Evolutionary conservation across 2,329 filamentous ascomycete genomes (phyloP), one percentile per base, ranked within the genome.

Genomic region (Ophiocordyceps camponoti-leonardi): DNA sequence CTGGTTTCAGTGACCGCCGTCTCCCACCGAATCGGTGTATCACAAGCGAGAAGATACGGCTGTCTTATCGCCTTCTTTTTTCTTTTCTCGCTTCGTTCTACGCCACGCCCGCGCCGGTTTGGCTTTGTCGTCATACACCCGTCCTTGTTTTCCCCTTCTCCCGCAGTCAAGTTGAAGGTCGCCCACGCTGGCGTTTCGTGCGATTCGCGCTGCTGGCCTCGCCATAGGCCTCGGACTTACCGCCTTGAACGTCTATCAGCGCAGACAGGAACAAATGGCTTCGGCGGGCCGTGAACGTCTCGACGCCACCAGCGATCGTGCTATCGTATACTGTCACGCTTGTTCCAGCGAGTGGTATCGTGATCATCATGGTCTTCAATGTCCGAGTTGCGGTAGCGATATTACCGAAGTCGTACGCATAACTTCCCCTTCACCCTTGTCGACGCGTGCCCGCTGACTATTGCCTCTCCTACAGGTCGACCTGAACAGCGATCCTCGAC

Each of bases 241-340:
- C 57, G 73, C 73, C 57, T 59, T 79, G 51, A 67, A 71, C 55
- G 70, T 72, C 46, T 71, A 71, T 55, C 68, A 72, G 54, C 67
- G 63, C 51, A 63, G 62, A 49, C 66, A 68, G 62, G 61, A 60
- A 51, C 56, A 61, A 48, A 67, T 67, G 65, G 58, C 58, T 49
- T 64, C 60, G 22, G 52, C 50, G 43, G 46, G 46, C 35, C 48
- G 53, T 30, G 53, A 54, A 41, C 71, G 68, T 54, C 67, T 79
- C 47, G 71, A 75, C 57, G 68, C 69, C 50, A 64, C 61, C 20
- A 55, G 60, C 6, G 65, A 64, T 49, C 70, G 77, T 50, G 84
- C 94, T 58, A 76, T 90, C 51, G 81, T 95, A 46, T 93, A 75
- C 61, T 98, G 92, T 63, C 86, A 96, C 63, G 66, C 72, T 49